Evolutionary conservation across 2,329 filamentous ascomycete species (phyloP), one percentile per base, ranked within the genome.

Genomic region (Cladophialophora bantiana): DNA sequence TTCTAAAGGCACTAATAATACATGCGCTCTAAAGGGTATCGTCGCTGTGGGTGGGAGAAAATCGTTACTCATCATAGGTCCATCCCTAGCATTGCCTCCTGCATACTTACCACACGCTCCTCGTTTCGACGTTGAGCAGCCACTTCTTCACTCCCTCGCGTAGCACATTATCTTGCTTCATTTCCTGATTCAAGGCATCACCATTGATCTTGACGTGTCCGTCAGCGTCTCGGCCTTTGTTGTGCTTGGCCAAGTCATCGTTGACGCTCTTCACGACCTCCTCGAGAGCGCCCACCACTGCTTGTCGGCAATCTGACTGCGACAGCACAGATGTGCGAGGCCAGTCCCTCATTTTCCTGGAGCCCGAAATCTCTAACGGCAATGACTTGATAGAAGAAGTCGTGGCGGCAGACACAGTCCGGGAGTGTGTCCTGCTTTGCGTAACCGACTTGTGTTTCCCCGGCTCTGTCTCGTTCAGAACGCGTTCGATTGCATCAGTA

Each of bases 71-170:
- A 61, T 66, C 60, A 70, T 64, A 66, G 67, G 35, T 68, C 66
- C 68, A 68, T 35, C 18, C 54, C 48, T 18, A 45, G 61, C 40
- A 34, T 31, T 5, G 3, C 15, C 15, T 55, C 53, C 53, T 7
- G 32, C 34, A 4, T 34, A 56, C 18, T 15, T 55, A 70, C 68
- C 68, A 70, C 10, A 70, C 68, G 48, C 60, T 68, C 52, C 67
- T 54, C 34, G 67, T 68, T 71, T 84, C 83, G 13, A 83, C 80
- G 66, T 83, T 80, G 42, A 80, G 76, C 67, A 87, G 78, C 85
- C 85, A 88, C 70, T 81, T 82, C 55, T 84, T 80, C 45, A 88
- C 83, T 7, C 85, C 85, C 72, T 87, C 84, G 67, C 85, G 81
- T 58, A 88, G 70, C 7, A 83, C 83, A 68, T 85, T 86, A 61